Conservation (phyloP, 306 rosid species). For the Castanea crenata region DNA sequence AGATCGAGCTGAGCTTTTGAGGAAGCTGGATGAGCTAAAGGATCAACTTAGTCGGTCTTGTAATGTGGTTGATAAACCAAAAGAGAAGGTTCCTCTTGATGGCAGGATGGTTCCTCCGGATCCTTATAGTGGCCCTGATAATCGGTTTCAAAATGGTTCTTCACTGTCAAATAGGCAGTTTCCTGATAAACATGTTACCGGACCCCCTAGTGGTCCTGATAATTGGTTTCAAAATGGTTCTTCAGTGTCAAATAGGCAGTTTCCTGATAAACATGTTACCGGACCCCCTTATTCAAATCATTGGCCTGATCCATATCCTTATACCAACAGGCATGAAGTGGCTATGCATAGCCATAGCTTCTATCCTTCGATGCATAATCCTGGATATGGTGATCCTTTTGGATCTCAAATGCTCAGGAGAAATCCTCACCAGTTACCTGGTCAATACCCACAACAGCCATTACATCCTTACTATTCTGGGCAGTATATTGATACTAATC, state of each 20-base stretch:
- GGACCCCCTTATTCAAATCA: constrained; percentile 56
- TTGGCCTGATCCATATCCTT: constrained; percentile 56
- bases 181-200: constrained; percentile 13
- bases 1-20: constrained; percentile 84
- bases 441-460: constrained; percentile 48
- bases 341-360: constrained; percentile 38
- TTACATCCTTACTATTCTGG: constrained; percentile 74
- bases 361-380: constrained; percentile 55
- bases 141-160: constrained; percentile 53
- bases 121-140: constrained; percentile 45
- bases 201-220: constrained; percentile 50
- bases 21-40: constrained; percentile 85
- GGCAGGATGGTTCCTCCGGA: constrained; percentile 56
- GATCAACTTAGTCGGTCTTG: constrained; percentile 77
- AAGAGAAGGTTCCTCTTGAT: constrained; percentile 48
- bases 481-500: constrained; percentile 41
- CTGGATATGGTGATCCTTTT: constrained; percentile 69
- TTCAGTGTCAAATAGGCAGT: constrained; percentile 36
- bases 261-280: constrained; percentile 31
- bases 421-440: constrained; percentile 47
- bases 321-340: constrained; percentile 55
- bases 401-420: constrained; percentile 47
- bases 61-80: constrained; percentile 49
- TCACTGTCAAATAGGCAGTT: constrained; percentile 37
- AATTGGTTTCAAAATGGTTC: constrained; percentile 54